phyloP scores from a whole-genome alignment of 345 rosid species.

The Kernera saxatilis region DNA sequence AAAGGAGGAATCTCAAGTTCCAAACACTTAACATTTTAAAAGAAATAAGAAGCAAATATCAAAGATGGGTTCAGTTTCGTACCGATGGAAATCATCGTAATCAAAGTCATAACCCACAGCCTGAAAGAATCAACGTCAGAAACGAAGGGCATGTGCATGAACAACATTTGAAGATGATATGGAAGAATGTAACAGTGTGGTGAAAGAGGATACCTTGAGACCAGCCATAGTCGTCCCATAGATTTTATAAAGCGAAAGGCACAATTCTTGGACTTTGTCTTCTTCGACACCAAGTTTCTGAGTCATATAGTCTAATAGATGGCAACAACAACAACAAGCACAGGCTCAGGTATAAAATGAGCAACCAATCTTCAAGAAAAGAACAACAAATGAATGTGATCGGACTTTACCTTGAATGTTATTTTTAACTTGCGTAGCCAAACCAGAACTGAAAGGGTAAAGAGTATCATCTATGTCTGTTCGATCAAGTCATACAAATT shows the following conservation, averaged over 20 bases:
- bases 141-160: not conserved
- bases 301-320: constrained; percentile 75
- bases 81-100: constrained; percentile 85
- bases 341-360: not conserved
- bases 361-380: not conserved
- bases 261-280: constrained; percentile 55
- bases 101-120: constrained; percentile 82
- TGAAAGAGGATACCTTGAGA: constrained; percentile 50
- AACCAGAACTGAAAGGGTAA: constrained; percentile 70
- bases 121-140: constrained; percentile 30
- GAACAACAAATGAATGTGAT: not conserved
- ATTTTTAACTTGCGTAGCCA: constrained; percentile 45
- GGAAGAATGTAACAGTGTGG: not conserved
- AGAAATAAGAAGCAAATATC: not conserved
- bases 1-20: not conserved
- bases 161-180: not conserved
- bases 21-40: not conserved
- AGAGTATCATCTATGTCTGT: constrained; percentile 72
- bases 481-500: not conserved
- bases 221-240: constrained; percentile 99
- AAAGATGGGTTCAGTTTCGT: not conserved
- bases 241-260: constrained; percentile 59
- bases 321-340: not conserved
- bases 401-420: constrained; percentile 61
- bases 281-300: constrained; percentile 58